These are phyloP conservation scores for Colletotrichum sp. DNA, from an alignment of 2,329 filamentous ascomycete species.

Conservation along the genomic window DNA sequence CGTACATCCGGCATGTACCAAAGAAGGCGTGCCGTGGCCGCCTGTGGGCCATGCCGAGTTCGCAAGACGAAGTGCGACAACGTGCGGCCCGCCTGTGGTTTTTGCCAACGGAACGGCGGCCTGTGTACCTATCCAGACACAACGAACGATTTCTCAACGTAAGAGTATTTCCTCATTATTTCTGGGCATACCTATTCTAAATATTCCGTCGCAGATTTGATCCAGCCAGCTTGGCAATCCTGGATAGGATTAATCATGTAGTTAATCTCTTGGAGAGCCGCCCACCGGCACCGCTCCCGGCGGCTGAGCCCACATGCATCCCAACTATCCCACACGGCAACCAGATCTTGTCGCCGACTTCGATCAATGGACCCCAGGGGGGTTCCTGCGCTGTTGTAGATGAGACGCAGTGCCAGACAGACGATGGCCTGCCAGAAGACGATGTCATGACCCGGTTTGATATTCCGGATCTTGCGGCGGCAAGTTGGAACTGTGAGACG, in stretches of 20 bases:
- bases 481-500: constrained; percentile 26
- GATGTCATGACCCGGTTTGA: constrained; percentile 9
- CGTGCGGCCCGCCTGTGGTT: constrained; percentile 38
- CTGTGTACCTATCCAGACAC: constrained; percentile 35
- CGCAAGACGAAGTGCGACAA: constrained; percentile 44
- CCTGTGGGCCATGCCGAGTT: constrained; percentile 39
- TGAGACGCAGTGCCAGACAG: not conserved
- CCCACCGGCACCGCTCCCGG: not conserved
- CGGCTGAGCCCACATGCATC: not conserved
- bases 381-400: not conserved
- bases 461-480: constrained; percentile 19
- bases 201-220: constrained; percentile 32
- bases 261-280: constrained; percentile 25
- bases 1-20: constrained; percentile 17
- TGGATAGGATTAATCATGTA: constrained; percentile 32
- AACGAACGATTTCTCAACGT: constrained; percentile 32
- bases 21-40: constrained; percentile 37
- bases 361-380: not conserved
- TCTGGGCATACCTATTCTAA: not conserved
- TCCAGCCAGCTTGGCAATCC: constrained; percentile 38
- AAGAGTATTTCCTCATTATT: not conserved
- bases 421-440: not conserved
- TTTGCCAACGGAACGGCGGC: constrained; percentile 36
- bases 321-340: not conserved
- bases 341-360: not conserved